phyloP scores from a whole-genome alignment of 306 rosid genomes.

The Sophora flavescens region DNA sequence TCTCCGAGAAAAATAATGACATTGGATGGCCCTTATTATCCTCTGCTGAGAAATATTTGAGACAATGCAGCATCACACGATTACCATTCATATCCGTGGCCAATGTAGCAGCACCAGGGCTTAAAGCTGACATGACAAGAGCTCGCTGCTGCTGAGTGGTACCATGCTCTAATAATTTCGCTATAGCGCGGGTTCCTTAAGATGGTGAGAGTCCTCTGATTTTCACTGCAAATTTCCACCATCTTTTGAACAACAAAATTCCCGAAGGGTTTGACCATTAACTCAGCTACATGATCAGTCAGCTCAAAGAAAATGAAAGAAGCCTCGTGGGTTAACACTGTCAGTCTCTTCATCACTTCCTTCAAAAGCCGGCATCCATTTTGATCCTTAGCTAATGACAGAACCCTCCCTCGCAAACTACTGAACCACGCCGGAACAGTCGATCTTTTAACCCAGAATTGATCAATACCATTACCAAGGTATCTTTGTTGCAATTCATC shows the following conservation, averaged over 20 bases:
- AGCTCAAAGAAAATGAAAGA: conserved; percentile 50
- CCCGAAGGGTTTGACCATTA: conserved; percentile 63
- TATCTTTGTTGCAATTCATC: not conserved
- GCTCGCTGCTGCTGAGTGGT: conserved; percentile 48
- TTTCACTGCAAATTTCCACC: conserved; percentile 55
- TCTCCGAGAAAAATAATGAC: too few species aligned
- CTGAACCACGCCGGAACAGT: conserved; percentile 27
- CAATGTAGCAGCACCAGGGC: conserved; percentile 50
- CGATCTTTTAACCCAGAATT: not conserved
- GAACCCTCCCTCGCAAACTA: conserved; percentile 43
- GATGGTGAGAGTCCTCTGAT: conserved; percentile 61
- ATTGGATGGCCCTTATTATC: conserved; percentile 66
- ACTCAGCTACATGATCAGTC: conserved; percentile 41
- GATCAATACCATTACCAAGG: not conserved
- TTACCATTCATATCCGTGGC: conserved; percentile 61
- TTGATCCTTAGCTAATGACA: conserved; percentile 55
- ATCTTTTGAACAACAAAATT: conserved; percentile 67
- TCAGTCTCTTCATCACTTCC: conserved; percentile 43
- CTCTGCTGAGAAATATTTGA: conserved; percentile 53
- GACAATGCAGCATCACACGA: conserved; percentile 61
- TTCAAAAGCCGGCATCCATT: conserved; percentile 51
- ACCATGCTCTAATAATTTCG: conserved; percentile 58
- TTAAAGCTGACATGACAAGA: conserved; percentile 49
- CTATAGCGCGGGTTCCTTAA: conserved; percentile 51
- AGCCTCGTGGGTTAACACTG: conserved; percentile 29